phyloP scores from a whole-genome alignment of 2,329 filamentous ascomycete genomes.

The Polychaeton citri region DNA sequence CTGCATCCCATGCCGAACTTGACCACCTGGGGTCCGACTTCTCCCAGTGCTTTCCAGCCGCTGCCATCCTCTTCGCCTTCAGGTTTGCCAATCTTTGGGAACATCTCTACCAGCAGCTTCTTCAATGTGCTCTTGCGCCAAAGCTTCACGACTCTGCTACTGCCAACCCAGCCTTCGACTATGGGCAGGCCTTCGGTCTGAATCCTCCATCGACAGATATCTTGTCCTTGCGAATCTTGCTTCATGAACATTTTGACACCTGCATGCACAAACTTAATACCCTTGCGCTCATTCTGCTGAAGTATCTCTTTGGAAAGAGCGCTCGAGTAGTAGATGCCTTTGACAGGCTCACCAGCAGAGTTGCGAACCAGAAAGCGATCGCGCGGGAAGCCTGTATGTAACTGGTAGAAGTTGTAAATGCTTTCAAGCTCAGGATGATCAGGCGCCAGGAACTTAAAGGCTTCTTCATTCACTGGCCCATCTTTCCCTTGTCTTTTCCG shows the following conservation, averaged over 20 bases:
- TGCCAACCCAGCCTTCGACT: conserved; percentile 77
- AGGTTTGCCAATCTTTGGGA: conserved; percentile 56
- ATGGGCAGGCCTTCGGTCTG: conserved; percentile 90
- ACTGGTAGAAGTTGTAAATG: conserved; percentile 73
- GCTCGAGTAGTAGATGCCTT: conserved; percentile 94
- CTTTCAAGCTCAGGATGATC: conserved; percentile 62
- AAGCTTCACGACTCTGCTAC: conserved; percentile 60
- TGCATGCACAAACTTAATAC: conserved; percentile 90
- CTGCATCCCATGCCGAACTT: conserved; percentile 84
- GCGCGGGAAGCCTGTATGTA: conserved; percentile 71
- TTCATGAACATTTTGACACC: conserved; percentile 99
- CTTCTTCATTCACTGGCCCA: conserved; percentile 59
- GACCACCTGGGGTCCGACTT: conserved; percentile 73
- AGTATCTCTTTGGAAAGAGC: conserved; percentile 75
- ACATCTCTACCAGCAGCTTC: conserved; percentile 86
- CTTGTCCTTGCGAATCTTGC: conserved; percentile 76
- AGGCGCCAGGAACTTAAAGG: conserved; percentile 76
- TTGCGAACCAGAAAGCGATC: conserved; percentile 96
- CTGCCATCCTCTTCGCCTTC: conserved; percentile 35
- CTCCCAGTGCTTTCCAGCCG: conserved; percentile 62
- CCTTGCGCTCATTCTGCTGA: conserved; percentile 63
- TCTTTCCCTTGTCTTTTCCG: conserved; percentile 3
- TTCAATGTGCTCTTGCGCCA: conserved; percentile 67
- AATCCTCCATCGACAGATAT: conserved; percentile 87
- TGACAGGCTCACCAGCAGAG: conserved; percentile 70